Evolutionary conservation across 2,329 filamentous ascomycete genomes (phyloP).

Genomic region (Clathrospora elynae): DNA sequence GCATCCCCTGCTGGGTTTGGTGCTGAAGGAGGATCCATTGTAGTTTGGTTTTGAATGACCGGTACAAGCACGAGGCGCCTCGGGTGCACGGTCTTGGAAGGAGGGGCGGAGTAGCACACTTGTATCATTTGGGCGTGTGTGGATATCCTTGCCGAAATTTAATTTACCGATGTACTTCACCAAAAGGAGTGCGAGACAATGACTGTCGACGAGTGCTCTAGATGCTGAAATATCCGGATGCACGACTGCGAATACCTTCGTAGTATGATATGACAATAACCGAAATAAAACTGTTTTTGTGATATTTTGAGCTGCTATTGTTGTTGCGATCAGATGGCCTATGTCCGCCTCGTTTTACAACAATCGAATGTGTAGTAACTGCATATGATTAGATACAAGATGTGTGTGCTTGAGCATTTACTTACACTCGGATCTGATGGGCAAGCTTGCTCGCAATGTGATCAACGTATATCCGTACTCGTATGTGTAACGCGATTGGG

Average conservation of each 20-base stretch:
- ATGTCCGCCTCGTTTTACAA: too few relatives aligned
- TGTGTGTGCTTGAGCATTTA: background rate
- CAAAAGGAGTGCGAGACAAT: conserved; percentile 9
- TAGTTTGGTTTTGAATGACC: conserved; percentile 23
- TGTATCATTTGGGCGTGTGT: conserved; percentile 39
- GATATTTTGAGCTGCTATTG: too few relatives aligned
- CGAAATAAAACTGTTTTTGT: too few relatives aligned
- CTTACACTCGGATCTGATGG: conserved; percentile 13
- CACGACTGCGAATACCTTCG: too few relatives aligned
- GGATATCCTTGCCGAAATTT: conserved; percentile 30
- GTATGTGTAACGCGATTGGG: conserved; percentile 3
- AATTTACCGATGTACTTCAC: conserved; percentile 26
- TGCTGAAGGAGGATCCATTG: conserved; percentile 44
- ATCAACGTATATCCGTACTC: conserved; percentile 3
- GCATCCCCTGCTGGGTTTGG: conserved; percentile 50
- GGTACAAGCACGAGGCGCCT: conserved; percentile 36
- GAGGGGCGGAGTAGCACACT: conserved; percentile 40
- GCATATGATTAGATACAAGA: conserved; percentile 4
- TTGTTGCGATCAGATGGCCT: too few relatives aligned
- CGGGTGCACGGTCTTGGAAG: conserved; percentile 37
- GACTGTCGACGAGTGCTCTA: conserved; percentile 8
- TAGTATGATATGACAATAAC: too few relatives aligned
- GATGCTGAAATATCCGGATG: too few relatives aligned
- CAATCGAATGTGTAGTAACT: conserved; percentile 6
- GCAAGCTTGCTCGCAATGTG: conserved; percentile 4